Evolutionary conservation across 495 filamentous ascomycete species (phyloP), one percentile per base, ranked within the genome.

Genomic region (Aspergillus saccharolyticus): DNA sequence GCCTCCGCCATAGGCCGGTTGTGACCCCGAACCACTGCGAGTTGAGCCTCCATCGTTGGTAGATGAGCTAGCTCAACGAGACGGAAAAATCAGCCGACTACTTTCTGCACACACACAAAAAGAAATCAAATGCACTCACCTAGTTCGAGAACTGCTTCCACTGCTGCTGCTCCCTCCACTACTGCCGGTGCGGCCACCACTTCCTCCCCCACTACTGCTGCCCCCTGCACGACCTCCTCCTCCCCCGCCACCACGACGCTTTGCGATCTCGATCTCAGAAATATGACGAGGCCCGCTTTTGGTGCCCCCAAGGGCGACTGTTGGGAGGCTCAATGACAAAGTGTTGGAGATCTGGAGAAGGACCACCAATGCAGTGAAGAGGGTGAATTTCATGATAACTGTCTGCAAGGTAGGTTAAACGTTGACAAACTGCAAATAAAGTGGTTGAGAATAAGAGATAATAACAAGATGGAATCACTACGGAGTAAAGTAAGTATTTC

Each of bases 31-130:
- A 43, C 90, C 89, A 33, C 73, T 74, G 14, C 64, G 79, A n/a
- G 86, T 86, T 17, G 74, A 60, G 39, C 90, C 90, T 54, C 90
- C 91, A 30, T 69, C 45, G 55, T 81, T 86, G 60, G 66, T 72
- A 19, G 63, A 58, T 17, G 61, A 59, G 25, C 64, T 66, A 24
- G 57, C 53, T 28, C 17, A 16, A 25, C 22, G 25, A 12, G 55
- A 46, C 15, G 48, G 54, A 17, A 22, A 28, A 33, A 30, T 49
- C 22, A 44, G 28, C 39, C 52, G 42, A n/a, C n/a, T n/a, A n/a
- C n/a, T n/a, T n/a, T 45, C 16, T 45, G n/a, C 16, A 8, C 19
- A n/a, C 52, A 10, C 39, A 46, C 6, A 8, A 10, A 22, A 55
- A 17, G 1, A 51, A 39, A 39, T 39, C 33, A 39, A 15, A 16